Conservation (phyloP, 257 asterid species). For the Lavandula angustifolia region DNA sequence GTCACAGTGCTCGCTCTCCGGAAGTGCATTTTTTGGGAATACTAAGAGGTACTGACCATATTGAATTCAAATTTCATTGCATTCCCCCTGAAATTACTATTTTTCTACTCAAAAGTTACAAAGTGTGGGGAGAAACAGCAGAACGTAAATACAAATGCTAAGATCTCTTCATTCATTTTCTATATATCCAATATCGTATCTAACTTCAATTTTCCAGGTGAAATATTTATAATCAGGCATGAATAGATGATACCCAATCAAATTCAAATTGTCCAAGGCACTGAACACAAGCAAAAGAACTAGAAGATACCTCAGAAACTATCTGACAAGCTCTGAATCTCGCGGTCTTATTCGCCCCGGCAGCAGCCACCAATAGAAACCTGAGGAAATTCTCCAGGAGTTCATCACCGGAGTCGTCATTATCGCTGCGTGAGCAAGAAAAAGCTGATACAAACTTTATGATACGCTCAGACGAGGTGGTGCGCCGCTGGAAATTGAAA, state of each 20-base stretch:
- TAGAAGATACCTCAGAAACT: slow-evolving; percentile 69
- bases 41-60: slow-evolving; percentile 11
- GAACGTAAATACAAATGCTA: slow-evolving; percentile 10
- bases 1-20: neutral
- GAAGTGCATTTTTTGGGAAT: neutral
- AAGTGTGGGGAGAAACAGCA: slow-evolving; percentile 5
- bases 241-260: neutral
- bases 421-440: slow-evolving; percentile 43
- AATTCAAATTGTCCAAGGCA: neutral
- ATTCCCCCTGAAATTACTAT: neutral
- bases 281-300: neutral
- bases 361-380: slow-evolving; percentile 66
- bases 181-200: slow-evolving; percentile 3
- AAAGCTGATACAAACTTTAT: slow-evolving; percentile 62
- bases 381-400: slow-evolving; percentile 62
- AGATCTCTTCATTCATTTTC: neutral
- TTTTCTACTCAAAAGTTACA: slow-evolving; percentile 10
- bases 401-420: slow-evolving; percentile 42
- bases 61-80: neutral
- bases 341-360: slow-evolving; percentile 64
- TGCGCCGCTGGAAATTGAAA: slow-evolving; percentile 68
- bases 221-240: slow-evolving; percentile 1
- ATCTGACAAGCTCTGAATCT: slow-evolving; percentile 92
- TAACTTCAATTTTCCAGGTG: neutral
- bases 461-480: slow-evolving; percentile 63